Evolutionary conservation across 805 yeast species (phyloP).

Genomic region (Saccharomycopsis sp.): DNA sequence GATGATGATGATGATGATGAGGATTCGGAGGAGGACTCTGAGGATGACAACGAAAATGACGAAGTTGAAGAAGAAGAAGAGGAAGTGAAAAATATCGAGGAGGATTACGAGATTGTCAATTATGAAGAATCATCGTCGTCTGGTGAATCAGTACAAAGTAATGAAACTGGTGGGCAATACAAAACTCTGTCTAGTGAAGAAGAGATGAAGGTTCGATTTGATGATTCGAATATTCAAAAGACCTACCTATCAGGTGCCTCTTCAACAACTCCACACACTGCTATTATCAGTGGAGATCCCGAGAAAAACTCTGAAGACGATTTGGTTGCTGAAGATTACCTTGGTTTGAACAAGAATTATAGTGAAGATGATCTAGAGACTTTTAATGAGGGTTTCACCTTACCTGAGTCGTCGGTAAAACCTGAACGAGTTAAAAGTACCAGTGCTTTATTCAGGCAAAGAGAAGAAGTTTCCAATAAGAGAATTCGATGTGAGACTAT

Average conservation of each 20-base stretch:
- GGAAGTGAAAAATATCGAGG: not conserved
- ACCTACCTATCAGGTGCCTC: no score
- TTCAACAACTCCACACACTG: not conserved
- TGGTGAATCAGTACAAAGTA: not conserved
- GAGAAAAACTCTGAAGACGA: not conserved
- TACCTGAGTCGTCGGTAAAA: no score
- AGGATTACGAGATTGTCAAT: not conserved
- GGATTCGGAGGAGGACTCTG: no score
- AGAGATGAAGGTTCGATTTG: no score
- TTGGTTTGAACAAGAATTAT: slow-evolving; percentile 4
- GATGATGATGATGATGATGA: not conserved
- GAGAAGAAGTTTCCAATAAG: not conserved
- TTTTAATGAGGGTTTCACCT: not conserved
- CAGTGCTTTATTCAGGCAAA: not conserved
- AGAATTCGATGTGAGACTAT: slow-evolving; percentile 11
- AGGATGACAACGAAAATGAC: not conserved
- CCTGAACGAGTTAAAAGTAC: not conserved
- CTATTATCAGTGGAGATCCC: not conserved
- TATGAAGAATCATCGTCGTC: not conserved
- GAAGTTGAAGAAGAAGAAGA: not conserved
- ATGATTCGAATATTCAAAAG: no score
- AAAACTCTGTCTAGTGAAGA: not conserved
- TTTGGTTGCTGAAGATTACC: slow-evolving; percentile 7
- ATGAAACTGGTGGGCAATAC: not conserved
- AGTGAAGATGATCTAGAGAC: slow-evolving; percentile 11